phyloP scores from a whole-genome alignment of 495 filamentous ascomycete genomes.

The Podospora fimiseda region DNA sequence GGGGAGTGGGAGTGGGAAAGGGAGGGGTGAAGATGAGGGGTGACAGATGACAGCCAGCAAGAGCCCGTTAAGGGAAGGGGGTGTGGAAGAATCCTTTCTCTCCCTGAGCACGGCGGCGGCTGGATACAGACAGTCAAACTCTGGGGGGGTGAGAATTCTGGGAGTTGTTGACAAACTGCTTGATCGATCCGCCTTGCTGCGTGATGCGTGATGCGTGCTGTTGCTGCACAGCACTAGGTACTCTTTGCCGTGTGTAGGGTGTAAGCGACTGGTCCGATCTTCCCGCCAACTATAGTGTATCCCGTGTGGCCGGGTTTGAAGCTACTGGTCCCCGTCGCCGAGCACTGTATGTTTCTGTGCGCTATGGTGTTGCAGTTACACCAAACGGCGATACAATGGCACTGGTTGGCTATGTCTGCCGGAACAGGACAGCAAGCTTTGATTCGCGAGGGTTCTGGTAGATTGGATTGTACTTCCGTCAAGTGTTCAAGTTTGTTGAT shows the following conservation, averaged over 20 bases:
- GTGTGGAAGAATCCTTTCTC: slow-evolving; percentile 26
- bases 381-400: slow-evolving; percentile 22
- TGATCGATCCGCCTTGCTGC: slow-evolving; percentile 12
- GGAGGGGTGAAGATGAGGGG: slow-evolving; percentile 11
- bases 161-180: slow-evolving; percentile 4
- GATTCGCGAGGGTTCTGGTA: slow-evolving; percentile 13
- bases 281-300: neutral
- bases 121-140: slow-evolving; percentile 2
- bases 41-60: slow-evolving; percentile 17
- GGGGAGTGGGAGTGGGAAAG: slow-evolving; percentile 8
- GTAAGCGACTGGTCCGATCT: slow-evolving; percentile 8
- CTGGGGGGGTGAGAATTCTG: slow-evolving; percentile 19
- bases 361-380: slow-evolving; percentile 27
- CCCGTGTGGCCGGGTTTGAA: slow-evolving; percentile 24
- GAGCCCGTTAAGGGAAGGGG: slow-evolving; percentile 20
- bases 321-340: slow-evolving; percentile 7
- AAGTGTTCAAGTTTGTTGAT: slow-evolving; percentile 14
- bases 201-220: slow-evolving; percentile 1
- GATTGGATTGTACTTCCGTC: slow-evolving; percentile 25
- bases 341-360: slow-evolving; percentile 20
- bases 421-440: slow-evolving; percentile 20
- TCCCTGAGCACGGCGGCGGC: neutral
- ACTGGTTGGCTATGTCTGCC: slow-evolving; percentile 28
- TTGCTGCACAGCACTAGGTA: slow-evolving; percentile 2
- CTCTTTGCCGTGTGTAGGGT: neutral